Evolutionary conservation across 139 green algal species (phyloP), one percentile per base, ranked within the genome.

Genomic region (Chlamydomonas incerta): DNA sequence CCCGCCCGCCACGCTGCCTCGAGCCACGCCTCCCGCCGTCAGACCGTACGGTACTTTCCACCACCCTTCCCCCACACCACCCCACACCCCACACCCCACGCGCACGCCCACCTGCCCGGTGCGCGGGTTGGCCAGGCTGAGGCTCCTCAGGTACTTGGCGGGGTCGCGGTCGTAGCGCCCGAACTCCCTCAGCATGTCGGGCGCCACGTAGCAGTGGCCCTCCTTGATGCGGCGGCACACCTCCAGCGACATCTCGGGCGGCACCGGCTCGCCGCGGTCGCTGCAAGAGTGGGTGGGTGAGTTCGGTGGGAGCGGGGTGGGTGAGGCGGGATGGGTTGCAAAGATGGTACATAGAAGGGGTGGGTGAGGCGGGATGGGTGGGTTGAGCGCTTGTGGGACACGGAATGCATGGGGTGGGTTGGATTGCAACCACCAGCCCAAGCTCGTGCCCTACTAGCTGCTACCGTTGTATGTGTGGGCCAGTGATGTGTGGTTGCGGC

Each of bases 181-280:
- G 55, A 91, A 93, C 88, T 96, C 94, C 80, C 62, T 23, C 60
- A 65, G 88, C 18, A 96, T 93, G 79, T 97, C 95, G 34, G 86
- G 74, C 55, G 91, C 94, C 34, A 93, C 91, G 82, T 97, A 97
- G 80, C 89, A 92, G 88, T 95, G 87, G 35, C 88, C 71, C 83
- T 98, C 95, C 87, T 98, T 98, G 62, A 97, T 88, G 26, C 60
- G 65, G 5, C 88, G 74, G 0, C 94, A 95, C 18, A 93, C 90
- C 18, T 96, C 92, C 74, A 95, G 72, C 0, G 90, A 93, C 69
- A 93, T 68, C 1, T 97, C 92, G 20, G 90, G 82, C 1, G 93
- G 94, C 21, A 97, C 72, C 17, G 87, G 52, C 81, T 95, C 94
- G 1, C 94, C 94, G 46, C 79, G 79, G 41, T 85, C 79, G 6